Evolutionary conservation across 805 yeast species (phyloP), one percentile per base, ranked within the genome.

Genomic region (Ogataea saltuana): DNA sequence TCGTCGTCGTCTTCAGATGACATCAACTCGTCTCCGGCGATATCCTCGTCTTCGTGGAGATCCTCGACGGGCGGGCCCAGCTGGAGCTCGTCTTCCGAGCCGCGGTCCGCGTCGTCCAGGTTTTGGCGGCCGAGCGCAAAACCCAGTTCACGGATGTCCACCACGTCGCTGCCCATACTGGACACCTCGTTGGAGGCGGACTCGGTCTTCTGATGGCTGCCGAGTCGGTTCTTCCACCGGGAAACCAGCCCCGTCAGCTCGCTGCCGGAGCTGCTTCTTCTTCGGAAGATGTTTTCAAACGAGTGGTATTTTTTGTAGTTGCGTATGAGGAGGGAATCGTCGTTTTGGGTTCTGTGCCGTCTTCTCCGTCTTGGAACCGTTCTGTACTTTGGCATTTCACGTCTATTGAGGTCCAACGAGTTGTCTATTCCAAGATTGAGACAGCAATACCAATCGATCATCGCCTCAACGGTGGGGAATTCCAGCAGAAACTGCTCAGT

Each of bases 281-380:
- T 31, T 11, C 48, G 44, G 38, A 57, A 48, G 3, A 56, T n/a
- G 11, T 33, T 44, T 17, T 57, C 61, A 11, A 57, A 39, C n/a
- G 60, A 53, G 21, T 45, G 51, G 18, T 48, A 50, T 13, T 36
- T 49, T 30, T 29, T 31, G 23, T 36, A 40, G 18, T 26, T 33
- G n/a, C 48, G 36, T 13, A 53, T 31, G 23, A 54, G 34, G 18
- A 47, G 21, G 10, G 53, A 46, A 31, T 49, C 53, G 35, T 43
- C 31, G 30, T 19, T 27, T 28, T 22, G 19, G 12, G 68, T 60
- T 31, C 75, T 21, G 21, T 48, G 68, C 11, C 62, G 49, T 35
- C 88, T 69, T 51, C 90, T 71, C 48, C 93, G 72, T 49, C 91
- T 68, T 5, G 96, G 96, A 12, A 87, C 88, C 1, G 91, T 82